Evolutionary conservation across 2,329 filamentous ascomycete species (phyloP).

Genomic region (Pezicula neosporulosa): DNA sequence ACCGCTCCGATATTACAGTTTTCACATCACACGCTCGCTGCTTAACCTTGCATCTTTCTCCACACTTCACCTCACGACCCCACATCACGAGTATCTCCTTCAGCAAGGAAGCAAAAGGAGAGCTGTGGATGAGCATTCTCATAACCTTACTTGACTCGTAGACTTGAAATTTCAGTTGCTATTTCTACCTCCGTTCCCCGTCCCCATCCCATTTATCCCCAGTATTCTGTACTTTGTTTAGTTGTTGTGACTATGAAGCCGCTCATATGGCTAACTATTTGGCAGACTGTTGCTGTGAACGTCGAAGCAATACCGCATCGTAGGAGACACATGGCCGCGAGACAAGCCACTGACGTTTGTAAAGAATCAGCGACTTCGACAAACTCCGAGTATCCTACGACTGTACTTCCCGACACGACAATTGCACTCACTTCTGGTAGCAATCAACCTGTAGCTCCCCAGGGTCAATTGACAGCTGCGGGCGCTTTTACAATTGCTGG

Average conservation of each 20-base stretch:
- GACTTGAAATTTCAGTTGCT: neutral
- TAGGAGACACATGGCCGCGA: neutral
- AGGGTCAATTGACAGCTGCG: too few species aligned
- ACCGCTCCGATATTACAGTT: neutral
- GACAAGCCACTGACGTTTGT: neutral
- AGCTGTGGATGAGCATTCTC: neutral
- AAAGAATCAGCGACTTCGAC: neutral
- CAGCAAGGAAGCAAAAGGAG: neutral
- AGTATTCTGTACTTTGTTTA: neutral
- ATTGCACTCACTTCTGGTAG: neutral
- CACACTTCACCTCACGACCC: neutral
- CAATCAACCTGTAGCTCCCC: too few species aligned
- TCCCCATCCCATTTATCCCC: neutral
- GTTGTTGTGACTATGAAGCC: slow-evolving; percentile 5
- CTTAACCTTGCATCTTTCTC: neutral
- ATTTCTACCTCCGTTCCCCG: neutral
- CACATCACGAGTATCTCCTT: neutral
- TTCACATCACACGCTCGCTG: neutral
- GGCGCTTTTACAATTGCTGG: too few species aligned
- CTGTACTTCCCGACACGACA: neutral
- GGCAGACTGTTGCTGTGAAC: slow-evolving; percentile 6
- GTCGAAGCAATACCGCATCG: slow-evolving; percentile 3
- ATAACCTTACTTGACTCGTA: neutral
- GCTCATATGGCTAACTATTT: slow-evolving; percentile 4
- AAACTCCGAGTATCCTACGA: neutral